Conservation (phyloP, 164 flowering plant genomes). For the Santalum album region DNA sequence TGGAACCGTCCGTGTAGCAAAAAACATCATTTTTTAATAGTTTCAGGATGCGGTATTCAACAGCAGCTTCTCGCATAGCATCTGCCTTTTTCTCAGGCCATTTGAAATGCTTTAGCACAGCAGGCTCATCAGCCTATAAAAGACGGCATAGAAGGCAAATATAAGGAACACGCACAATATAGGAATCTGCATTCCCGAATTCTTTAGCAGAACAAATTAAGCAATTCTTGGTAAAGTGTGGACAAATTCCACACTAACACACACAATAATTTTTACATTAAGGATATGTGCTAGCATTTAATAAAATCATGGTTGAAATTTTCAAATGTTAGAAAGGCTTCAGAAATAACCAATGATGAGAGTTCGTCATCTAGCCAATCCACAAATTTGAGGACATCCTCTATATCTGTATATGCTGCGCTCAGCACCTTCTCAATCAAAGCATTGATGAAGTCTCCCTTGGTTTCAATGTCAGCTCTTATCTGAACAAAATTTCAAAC, state of each 20-base stretch:
- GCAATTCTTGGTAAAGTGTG: background rate
- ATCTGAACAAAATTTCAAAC: conserved; percentile 26
- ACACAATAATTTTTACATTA: too few species aligned
- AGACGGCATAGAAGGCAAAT: background rate
- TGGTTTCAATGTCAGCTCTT: conserved; percentile 53
- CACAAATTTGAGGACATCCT: conserved; percentile 48
- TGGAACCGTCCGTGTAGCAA: conserved; percentile 35
- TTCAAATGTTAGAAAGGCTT: too few species aligned
- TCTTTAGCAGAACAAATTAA: background rate
- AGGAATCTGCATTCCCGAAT: background rate
- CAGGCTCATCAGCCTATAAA: conserved; percentile 62
- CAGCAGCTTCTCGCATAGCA: conserved; percentile 68
- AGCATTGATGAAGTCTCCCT: conserved; percentile 53
- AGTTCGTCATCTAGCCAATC: conserved; percentile 68
- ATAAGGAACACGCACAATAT: background rate
- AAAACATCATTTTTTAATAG: conserved; percentile 41
- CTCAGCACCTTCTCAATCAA: conserved; percentile 45
- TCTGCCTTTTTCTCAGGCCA: conserved; percentile 81
- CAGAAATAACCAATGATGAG: conserved; percentile 44
- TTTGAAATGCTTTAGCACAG: conserved; percentile 63
- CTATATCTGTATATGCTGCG: conserved; percentile 40
- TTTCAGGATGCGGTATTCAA: conserved; percentile 60
- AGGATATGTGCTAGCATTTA: too few species aligned
- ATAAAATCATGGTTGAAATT: too few species aligned
- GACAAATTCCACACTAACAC: background rate